Evolutionary conservation across 2,329 filamentous ascomycete species (phyloP).

Genomic region (Parasarocladium wereldwijsianum): DNA sequence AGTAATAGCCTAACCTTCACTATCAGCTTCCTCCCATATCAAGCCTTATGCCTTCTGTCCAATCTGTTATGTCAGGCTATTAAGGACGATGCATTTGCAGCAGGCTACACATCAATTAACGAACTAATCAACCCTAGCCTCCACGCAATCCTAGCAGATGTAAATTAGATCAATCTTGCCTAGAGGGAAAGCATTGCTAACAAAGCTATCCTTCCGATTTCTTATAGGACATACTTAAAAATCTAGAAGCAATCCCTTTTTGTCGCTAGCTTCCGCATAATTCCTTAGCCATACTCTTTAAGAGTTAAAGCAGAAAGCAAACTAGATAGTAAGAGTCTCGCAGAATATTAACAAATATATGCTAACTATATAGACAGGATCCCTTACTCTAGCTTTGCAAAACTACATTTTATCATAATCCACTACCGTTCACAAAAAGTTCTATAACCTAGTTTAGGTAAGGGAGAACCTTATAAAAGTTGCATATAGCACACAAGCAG

Average conservation of each 20-base stretch:
- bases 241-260: not conserved
- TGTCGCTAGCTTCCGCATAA: not conserved
- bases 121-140: not conserved
- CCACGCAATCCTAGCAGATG: too few relatives aligned
- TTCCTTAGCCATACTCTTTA: slow-evolving; percentile 1
- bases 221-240: not conserved
- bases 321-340: not conserved
- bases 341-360: not conserved
- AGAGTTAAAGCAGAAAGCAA: not conserved
- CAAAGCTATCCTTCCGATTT: not conserved
- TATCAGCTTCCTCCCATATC: too few relatives aligned
- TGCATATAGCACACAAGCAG: not conserved
- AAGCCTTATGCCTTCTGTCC: too few relatives aligned
- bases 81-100: not conserved
- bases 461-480: not conserved
- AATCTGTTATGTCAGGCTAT: not conserved
- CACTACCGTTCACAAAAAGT: not conserved
- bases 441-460: not conserved
- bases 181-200: too few relatives aligned
- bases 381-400: not conserved
- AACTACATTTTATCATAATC: not conserved
- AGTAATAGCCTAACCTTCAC: too few relatives aligned
- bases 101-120: not conserved
- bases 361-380: not conserved
- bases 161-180: too few relatives aligned